Percentiles rank a stretch among this genome's conserved stretches.
These are phyloP conservation scores for Aulographum hederae DNA, from an alignment of 2,329 filamentous ascomycete species.

Conservation along the genomic window DNA sequence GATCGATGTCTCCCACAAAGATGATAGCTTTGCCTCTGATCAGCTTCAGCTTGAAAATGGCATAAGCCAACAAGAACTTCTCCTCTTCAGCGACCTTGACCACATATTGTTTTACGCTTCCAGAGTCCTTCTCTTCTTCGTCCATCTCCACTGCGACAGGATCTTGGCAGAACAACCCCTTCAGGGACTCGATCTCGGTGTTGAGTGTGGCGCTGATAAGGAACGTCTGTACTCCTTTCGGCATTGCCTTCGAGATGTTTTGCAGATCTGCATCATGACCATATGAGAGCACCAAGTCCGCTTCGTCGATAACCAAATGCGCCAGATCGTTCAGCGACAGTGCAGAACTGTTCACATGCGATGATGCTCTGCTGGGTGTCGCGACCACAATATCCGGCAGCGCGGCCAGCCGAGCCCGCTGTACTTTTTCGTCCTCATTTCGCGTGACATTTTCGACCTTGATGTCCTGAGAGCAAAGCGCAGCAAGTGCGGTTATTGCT, in stretches of 20 bases:
- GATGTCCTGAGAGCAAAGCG: constrained; percentile 73
- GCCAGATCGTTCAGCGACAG: constrained; percentile 54
- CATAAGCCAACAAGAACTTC: constrained; percentile 82
- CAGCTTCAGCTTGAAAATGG: constrained; percentile 87
- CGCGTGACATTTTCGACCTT: constrained; percentile 73
- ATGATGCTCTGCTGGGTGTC: constrained; percentile 68
- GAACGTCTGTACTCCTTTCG: constrained; percentile 73
- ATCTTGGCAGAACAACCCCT: constrained; percentile 67
- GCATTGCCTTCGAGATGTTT: constrained; percentile 57
- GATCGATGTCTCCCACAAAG: constrained; percentile 72
- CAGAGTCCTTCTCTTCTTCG: constrained; percentile 59
- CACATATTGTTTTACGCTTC: constrained; percentile 69
- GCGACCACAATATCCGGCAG: constrained; percentile 78
- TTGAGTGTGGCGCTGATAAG: constrained; percentile 89
- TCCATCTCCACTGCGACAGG: constrained; percentile 68
- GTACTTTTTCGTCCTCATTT: constrained; percentile 77
- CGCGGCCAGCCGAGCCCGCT: constrained; percentile 69
- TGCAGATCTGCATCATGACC: constrained; percentile 87
- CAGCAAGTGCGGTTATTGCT: constrained; percentile 55
- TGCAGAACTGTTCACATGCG: constrained; percentile 55
- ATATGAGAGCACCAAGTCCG: constrained; percentile 83
- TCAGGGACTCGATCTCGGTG: constrained; percentile 69
- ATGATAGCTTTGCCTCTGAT: constrained; percentile 84
- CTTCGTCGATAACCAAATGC: constrained; percentile 81
- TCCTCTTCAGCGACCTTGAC: constrained; percentile 93